A percentile compares a stretch with the other conserved stretches of the same genome.
Evolutionary conservation across 2,329 filamentous ascomycete species (phyloP).

Genomic region (Hymenoscyphus infarciens): DNA sequence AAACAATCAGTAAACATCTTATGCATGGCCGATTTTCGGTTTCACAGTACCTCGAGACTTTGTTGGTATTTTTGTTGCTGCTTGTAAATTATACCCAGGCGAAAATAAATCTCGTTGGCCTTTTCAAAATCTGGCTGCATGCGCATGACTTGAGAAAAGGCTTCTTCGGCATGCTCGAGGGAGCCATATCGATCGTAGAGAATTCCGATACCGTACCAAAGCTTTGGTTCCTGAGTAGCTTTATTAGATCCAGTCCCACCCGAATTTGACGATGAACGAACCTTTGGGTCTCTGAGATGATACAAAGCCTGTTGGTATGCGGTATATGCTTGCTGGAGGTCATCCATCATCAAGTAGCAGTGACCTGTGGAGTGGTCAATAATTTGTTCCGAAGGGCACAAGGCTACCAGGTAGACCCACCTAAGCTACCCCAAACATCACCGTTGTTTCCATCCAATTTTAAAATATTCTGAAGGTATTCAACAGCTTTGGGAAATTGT

Average conservation of each 20-base stretch:
- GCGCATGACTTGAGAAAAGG: slow-evolving; percentile 97
- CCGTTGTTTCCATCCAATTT: slow-evolving; percentile 87
- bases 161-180: slow-evolving; percentile 94
- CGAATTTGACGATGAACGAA: slow-evolving; percentile 36
- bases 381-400: slow-evolving; percentile 10
- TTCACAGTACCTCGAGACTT: slow-evolving; percentile 74
- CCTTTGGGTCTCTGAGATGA: slow-evolving; percentile 89
- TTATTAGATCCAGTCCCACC: slow-evolving; percentile 15
- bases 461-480: slow-evolving; percentile 86
- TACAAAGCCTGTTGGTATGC: slow-evolving; percentile 95
- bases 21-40: background rate
- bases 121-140: slow-evolving; percentile 98
- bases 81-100: slow-evolving; percentile 99
- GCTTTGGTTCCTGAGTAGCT: slow-evolving; percentile 72
- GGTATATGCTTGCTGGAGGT: slow-evolving; percentile 92
- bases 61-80: slow-evolving; percentile 92
- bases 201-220: slow-evolving; percentile 99
- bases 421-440: slow-evolving; percentile 93
- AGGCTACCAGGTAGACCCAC: slow-evolving; percentile 46
- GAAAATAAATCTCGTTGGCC: slow-evolving; percentile 98
- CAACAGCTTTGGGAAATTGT: slow-evolving; percentile 88
- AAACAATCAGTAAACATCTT: slow-evolving; percentile 19
- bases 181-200: slow-evolving; percentile 95
- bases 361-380: slow-evolving; percentile 59
- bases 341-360: slow-evolving; percentile 98